These are phyloP conservation scores for Flaveria brownii DNA, from an alignment of 129 eudicot species.

Conservation along the genomic window DNA sequence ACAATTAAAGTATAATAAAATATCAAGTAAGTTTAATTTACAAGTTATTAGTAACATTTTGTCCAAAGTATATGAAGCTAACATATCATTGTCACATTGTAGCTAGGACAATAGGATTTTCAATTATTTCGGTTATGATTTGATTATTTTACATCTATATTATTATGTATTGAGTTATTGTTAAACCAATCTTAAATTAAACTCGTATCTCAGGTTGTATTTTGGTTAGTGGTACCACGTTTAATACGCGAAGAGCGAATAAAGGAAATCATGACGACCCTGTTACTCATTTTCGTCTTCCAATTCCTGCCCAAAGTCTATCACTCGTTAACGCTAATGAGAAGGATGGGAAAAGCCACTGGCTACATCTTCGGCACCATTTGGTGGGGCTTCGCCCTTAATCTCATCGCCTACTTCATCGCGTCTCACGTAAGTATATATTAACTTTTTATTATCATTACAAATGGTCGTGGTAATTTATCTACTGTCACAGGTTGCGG, in stretches of 20 bases:
- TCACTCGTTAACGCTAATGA: constrained; percentile 69
- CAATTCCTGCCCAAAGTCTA: constrained; percentile 84
- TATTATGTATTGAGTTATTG: neutral
- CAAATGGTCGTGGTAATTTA: neutral
- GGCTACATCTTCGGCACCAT: constrained; percentile 95
- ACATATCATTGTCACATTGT: too few relatives aligned
- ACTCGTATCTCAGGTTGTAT: constrained; percentile 52
- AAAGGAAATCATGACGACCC: constrained; percentile 72
- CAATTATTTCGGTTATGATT: neutral
- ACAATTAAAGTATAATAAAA: too few relatives aligned
- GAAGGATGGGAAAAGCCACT: constrained; percentile 89
- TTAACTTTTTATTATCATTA: neutral
- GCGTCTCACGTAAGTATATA: constrained; percentile 76
- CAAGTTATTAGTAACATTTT: too few relatives aligned
- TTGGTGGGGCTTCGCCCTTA: constrained; percentile 97
- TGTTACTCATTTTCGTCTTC: constrained; percentile 66
- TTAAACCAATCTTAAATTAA: neutral
- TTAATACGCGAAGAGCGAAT: constrained; percentile 65
- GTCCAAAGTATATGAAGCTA: neutral
- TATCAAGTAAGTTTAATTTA: too few relatives aligned
- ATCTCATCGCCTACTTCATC: constrained; percentile 88
- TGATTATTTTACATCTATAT: neutral
- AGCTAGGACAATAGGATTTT: neutral
- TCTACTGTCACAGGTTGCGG: constrained; percentile 57
- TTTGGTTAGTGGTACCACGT: constrained; percentile 75